A percentile compares a stretch with the other conserved stretches of the same genome.
Conservation (phyloP, 176 grass and related monocot species). For the Aegilops umbellulata region DNA sequence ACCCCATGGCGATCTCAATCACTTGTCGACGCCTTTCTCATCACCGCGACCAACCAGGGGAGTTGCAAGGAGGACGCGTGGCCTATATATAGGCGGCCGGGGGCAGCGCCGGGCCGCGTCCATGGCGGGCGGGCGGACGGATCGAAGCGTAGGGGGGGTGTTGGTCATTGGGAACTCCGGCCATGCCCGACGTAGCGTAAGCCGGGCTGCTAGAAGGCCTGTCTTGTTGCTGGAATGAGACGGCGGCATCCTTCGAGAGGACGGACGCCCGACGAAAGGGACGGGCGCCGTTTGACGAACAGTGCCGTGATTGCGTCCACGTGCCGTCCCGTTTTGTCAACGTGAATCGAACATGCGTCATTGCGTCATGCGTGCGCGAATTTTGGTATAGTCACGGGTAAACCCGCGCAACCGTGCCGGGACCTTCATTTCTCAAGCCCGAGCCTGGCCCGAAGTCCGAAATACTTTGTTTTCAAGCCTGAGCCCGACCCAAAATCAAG, state of each 20-base stretch:
- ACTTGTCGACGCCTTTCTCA: neutral
- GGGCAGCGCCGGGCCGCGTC: neutral
- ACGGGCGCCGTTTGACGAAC: neutral
- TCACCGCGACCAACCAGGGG: conserved; percentile 17
- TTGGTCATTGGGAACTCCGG: conserved; percentile 37
- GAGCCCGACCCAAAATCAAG: too few relatives aligned
- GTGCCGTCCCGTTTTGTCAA: neutral
- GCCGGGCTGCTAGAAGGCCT: conserved; percentile 11
- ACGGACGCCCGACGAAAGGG: neutral
- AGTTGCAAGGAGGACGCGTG: neutral
- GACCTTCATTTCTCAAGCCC: too few relatives aligned
- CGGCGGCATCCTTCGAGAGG: too few relatives aligned
- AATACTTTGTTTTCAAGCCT: too few relatives aligned
- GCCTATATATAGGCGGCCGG: conserved; percentile 1
- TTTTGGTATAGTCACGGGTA: too few relatives aligned
- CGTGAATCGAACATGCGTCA: neutral
- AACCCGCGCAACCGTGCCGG: too few relatives aligned
- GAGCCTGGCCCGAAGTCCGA: too few relatives aligned
- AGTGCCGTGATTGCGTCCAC: neutral
- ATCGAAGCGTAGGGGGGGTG: conserved; percentile 2
- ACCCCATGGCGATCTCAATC: conserved; percentile 35
- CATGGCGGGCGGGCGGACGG: conserved; percentile 27
- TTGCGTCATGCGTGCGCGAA: too few relatives aligned
- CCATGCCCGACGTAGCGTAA: neutral
- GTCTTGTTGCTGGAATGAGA: conserved; percentile 23